phyloP scores from a whole-genome alignment of 2,329 filamentous ascomycete genomes.

The Botryotinia convoluta region DNA sequence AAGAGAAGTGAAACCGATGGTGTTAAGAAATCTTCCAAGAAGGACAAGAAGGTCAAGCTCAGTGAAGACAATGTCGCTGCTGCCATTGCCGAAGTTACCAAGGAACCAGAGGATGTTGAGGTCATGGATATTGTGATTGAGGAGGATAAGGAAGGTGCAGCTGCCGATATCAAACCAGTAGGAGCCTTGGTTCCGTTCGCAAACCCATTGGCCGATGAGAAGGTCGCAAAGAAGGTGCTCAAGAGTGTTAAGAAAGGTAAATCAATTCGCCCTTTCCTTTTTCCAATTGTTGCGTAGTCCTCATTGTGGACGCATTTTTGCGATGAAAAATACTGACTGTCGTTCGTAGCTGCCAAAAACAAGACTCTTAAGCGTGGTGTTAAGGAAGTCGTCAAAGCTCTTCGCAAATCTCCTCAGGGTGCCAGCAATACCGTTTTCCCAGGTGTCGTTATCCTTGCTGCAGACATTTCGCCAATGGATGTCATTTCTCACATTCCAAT shows the following conservation, averaged over 20 bases:
- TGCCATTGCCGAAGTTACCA: slow-evolving; percentile 63
- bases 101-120: slow-evolving; percentile 49
- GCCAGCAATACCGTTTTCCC: slow-evolving; percentile 63
- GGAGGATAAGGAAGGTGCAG: slow-evolving; percentile 40
- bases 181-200: slow-evolving; percentile 79
- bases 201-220: slow-evolving; percentile 75
- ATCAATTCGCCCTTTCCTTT: slow-evolving; percentile 9
- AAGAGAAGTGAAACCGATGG: slow-evolving; percentile 51
- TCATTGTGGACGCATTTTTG: neutral
- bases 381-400: slow-evolving; percentile 97
- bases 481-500: slow-evolving; percentile 98
- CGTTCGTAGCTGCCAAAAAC: slow-evolving; percentile 75
- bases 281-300: neutral
- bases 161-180: slow-evolving; percentile 46
- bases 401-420: slow-evolving; percentile 81
- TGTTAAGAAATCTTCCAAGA: slow-evolving; percentile 46
- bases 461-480: slow-evolving; percentile 97
- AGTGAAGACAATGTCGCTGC: slow-evolving; percentile 52
- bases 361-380: slow-evolving; percentile 96
- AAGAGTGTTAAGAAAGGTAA: slow-evolving; percentile 61
- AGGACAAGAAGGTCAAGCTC: slow-evolving; percentile 42
- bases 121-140: slow-evolving; percentile 42
- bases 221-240: slow-evolving; percentile 65
- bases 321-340: slow-evolving; percentile 25
- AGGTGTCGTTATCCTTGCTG: slow-evolving; percentile 85